Evolutionary conservation across 768 basidiomycete genomes (phyloP).

Genomic region (Suillus lakei): DNA sequence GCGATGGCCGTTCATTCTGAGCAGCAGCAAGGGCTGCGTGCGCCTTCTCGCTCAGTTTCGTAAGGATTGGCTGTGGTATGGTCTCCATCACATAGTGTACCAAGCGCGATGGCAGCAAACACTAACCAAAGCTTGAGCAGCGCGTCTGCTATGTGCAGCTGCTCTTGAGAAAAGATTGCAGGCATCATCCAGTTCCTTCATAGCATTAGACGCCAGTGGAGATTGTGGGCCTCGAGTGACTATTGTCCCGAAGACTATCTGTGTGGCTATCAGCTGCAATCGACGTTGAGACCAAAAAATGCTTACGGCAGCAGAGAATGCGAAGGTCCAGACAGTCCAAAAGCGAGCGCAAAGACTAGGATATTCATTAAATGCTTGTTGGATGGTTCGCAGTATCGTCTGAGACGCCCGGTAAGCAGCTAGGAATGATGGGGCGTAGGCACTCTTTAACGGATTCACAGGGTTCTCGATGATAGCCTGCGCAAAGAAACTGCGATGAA

Average conservation of each 20-base stretch:
- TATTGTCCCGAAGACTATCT: constrained; percentile 83
- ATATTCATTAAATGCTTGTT: constrained; percentile 50
- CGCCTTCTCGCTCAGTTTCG: constrained; percentile 68
- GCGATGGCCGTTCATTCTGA: constrained; percentile 37
- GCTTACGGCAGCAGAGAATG: constrained; percentile 57
- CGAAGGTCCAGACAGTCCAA: constrained; percentile 68
- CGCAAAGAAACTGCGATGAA: constrained; percentile 73
- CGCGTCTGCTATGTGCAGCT: constrained; percentile 60
- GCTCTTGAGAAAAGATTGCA: constrained; percentile 69
- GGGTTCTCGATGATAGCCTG: constrained; percentile 74
- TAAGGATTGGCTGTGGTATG: constrained; percentile 56
- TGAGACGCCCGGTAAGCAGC: constrained; percentile 63
- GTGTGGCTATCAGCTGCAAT: constrained; percentile 10
- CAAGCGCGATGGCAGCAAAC: background rate
- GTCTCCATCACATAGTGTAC: background rate
- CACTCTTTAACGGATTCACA: constrained; percentile 65
- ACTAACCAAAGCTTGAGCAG: constrained; percentile 67
- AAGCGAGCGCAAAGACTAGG: constrained; percentile 57
- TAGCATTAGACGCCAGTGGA: constrained; percentile 67
- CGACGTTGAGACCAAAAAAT: background rate
- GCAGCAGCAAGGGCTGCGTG: constrained; percentile 54
- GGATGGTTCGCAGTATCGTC: constrained; percentile 56
- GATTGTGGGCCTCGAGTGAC: constrained; percentile 76
- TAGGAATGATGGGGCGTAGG: constrained; percentile 67
- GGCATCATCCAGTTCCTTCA: constrained; percentile 71